Evolutionary conservation across 257 asterid species (phyloP).

Genomic region (Nemophila menziesii): DNA sequence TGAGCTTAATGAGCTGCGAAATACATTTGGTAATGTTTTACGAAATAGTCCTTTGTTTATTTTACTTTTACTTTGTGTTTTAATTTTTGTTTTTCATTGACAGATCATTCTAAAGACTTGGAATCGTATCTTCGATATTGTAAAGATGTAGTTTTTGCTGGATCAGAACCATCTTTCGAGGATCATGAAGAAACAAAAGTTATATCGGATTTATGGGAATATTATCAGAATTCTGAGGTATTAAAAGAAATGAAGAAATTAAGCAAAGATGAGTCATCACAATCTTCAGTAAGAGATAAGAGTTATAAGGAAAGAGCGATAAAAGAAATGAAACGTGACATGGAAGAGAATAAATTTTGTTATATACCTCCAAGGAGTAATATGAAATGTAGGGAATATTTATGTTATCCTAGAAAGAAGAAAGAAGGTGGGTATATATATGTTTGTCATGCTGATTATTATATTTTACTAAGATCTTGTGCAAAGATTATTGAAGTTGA

Average conservation of each 20-base stretch:
- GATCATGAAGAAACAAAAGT: constrained; percentile 39
- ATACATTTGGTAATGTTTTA: constrained; percentile 38
- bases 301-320: constrained; percentile 26
- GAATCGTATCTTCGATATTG: constrained; percentile 51
- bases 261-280: not conserved
- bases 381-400: constrained; percentile 25
- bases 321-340: constrained; percentile 45
- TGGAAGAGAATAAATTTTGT: constrained; percentile 53
- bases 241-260: not conserved
- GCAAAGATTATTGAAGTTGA: constrained; percentile 66
- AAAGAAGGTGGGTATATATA: constrained; percentile 33
- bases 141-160: constrained; percentile 63
- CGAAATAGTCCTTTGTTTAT: not conserved
- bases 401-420: constrained; percentile 44
- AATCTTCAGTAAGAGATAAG: constrained; percentile 4
- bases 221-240: constrained; percentile 50
- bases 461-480: constrained; percentile 59
- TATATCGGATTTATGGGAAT: constrained; percentile 40
- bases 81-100: constrained; percentile 13
- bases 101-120: constrained; percentile 49
- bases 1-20: constrained; percentile 41
- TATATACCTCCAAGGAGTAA: constrained; percentile 48
- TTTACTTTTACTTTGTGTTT: constrained; percentile 2
- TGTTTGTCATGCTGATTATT: constrained; percentile 77
- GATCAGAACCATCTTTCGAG: constrained; percentile 32